Evolutionary conservation across 306 rosid species (phyloP).

Genomic region (Acacia acuminata): DNA sequence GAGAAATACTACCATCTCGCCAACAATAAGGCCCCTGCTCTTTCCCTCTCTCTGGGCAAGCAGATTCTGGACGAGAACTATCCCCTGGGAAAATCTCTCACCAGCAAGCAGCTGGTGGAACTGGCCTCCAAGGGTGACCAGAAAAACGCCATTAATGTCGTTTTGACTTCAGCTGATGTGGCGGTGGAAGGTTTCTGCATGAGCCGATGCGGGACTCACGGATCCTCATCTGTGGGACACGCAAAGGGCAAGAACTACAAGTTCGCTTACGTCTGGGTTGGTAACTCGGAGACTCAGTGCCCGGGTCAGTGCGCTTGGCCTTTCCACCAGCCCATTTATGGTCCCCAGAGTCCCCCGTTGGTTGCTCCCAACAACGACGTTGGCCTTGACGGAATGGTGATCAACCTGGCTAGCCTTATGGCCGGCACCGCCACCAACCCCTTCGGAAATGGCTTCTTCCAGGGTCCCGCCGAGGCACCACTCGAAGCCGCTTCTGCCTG

Average conservation of each 20-base stretch:
- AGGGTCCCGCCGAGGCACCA: slow-evolving; percentile 61
- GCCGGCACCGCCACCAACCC: slow-evolving; percentile 86
- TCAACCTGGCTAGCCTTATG: slow-evolving; percentile 62
- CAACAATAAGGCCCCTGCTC: slow-evolving; percentile 15
- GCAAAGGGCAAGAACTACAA: slow-evolving; percentile 44
- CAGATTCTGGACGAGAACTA: slow-evolving; percentile 55
- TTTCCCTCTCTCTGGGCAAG: slow-evolving; percentile 42
- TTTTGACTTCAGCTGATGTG: slow-evolving; percentile 63
- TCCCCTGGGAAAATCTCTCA: slow-evolving; percentile 29
- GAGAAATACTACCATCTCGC: slow-evolving; percentile 60
- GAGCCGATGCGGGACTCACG: slow-evolving; percentile 75
- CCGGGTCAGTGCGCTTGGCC: slow-evolving; percentile 86
- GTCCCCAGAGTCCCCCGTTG: slow-evolving; percentile 57
- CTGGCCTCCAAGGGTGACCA: slow-evolving; percentile 33
- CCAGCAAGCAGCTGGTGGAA: not conserved
- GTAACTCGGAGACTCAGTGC: slow-evolving; percentile 72
- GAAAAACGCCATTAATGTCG: slow-evolving; percentile 65
- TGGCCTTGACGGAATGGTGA: slow-evolving; percentile 67
- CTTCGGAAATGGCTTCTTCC: slow-evolving; percentile 72
- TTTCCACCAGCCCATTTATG: slow-evolving; percentile 68
- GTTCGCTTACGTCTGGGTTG: slow-evolving; percentile 81
- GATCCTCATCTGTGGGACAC: slow-evolving; percentile 35
- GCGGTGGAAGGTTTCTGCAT: slow-evolving; percentile 63
- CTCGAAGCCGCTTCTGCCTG: slow-evolving; percentile 75
- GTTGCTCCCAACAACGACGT: slow-evolving; percentile 73